Base-by-base conservation (phyloP, 768 basidiomycete genomes). In the Phylloporus rhodoxanthus region DNA sequence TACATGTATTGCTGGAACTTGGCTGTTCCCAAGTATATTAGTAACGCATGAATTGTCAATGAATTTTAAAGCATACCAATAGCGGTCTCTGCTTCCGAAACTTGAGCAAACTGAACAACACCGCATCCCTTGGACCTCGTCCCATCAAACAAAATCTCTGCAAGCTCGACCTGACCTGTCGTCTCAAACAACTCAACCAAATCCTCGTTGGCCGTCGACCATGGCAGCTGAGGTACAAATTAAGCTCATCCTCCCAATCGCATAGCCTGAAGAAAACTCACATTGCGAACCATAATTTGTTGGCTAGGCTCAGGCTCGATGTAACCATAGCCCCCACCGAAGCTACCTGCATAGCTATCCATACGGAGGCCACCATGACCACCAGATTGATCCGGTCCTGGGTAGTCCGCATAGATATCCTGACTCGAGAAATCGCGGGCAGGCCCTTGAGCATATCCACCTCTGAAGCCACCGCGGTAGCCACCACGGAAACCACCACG, bases 131-230 rank as follows among this genome's bases (percentile, higher is more conserved):
- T 96, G 43, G 89, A 91, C 47, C 95, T 82, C 0, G 87, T 84
- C 14, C 90, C 88, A 59, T 97, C 94, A 59, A 87, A 93, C 41
- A 99, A 69, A 56, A 97, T 95, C 70, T 99, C 95, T 2, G 95
- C 95, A 29, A 91, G 73, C 62, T 93, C 88, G 30, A 99, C 95
- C 57, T 87, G 86, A 9, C 94, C 95, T 0, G 94, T 96, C 29
- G 95, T 99, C 73, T 97, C 94, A 60, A 99, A 99, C 17, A 99
- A 70, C 70, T 99, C 95, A 19, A 99, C 94, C 38, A 99, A 73
- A 66, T 99, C 95, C 66, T 99, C 95, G 66, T 99, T 97, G 7
- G 95, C 93, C 39, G 95, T 99, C 9, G 95, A 97, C 94, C 94
- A 99, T 1, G 95, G 95, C 15, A 99, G 71, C 95, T 98, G 55